Conservation (phyloP, 192 early-diverging fungal genomes). For the Spizellomyces punctatus region DNA sequence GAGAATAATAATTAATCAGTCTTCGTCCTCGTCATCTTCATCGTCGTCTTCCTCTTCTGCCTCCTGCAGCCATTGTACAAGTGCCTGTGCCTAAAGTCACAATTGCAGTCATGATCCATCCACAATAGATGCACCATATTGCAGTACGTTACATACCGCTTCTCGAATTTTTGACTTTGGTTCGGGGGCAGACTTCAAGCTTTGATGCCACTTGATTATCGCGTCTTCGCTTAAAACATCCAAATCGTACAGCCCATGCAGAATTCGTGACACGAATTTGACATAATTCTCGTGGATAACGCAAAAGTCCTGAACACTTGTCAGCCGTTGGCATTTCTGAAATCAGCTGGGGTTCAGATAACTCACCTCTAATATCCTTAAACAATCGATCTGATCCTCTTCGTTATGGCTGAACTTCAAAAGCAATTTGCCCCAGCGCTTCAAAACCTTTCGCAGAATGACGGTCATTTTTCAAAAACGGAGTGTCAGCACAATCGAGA, state of each 20-base stretch:
- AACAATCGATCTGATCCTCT: constrained; percentile 75
- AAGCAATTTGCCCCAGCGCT: constrained; percentile 74
- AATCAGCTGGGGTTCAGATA: constrained; percentile 42
- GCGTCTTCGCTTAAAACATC: constrained; percentile 84
- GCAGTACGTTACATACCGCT: constrained; percentile 43
- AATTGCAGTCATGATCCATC: neutral
- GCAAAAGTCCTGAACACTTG: constrained; percentile 52
- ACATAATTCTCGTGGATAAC: constrained; percentile 40
- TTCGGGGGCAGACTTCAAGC: constrained; percentile 44
- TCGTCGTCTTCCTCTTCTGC: constrained; percentile 73
- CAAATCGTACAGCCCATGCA: constrained; percentile 72
- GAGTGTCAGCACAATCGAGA: no score
- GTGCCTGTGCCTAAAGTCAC: constrained; percentile 37
- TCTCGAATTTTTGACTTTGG: constrained; percentile 54
- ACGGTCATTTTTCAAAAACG: no score
- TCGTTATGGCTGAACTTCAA: constrained; percentile 64
- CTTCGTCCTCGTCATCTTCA: constrained; percentile 25
- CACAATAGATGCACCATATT: neutral
- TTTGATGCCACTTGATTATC: constrained; percentile 75
- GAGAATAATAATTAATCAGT: neutral
- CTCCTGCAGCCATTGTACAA: constrained; percentile 73
- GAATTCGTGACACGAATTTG: constrained; percentile 61
- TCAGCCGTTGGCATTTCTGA: neutral
- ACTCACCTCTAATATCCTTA: constrained; percentile 37
- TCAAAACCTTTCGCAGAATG: constrained; percentile 39